Conservation (phyloP, 768 basidiomycete genomes). For the Mycena belliarum region DNA sequence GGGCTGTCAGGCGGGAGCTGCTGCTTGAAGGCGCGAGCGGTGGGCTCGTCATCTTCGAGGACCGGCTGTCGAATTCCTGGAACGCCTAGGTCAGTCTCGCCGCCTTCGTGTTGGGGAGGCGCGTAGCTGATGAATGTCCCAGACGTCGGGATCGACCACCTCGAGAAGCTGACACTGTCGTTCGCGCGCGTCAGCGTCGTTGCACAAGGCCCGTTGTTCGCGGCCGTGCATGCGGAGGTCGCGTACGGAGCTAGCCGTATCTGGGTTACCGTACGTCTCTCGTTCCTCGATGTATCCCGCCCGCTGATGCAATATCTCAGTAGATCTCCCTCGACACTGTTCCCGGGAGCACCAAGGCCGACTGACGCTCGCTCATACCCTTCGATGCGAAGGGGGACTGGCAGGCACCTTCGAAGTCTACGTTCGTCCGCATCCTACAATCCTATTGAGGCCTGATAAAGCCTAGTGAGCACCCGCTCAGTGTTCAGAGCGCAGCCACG, state of each 20-base stretch:
- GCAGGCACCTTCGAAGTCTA: conserved; percentile 93
- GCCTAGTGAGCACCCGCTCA: conserved; percentile 83
- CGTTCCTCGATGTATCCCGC: neutral
- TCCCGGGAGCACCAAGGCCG: conserved; percentile 54
- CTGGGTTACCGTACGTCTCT: conserved; percentile 58
- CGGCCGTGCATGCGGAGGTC: conserved; percentile 65
- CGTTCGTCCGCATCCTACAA: neutral
- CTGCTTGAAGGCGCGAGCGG: conserved; percentile 73
- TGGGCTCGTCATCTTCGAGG: conserved; percentile 89
- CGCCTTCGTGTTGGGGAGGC: neutral
- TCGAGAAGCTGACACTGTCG: conserved; percentile 49
- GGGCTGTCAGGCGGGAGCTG: conserved; percentile 71
- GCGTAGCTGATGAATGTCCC: neutral
- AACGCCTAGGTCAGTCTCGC: conserved; percentile 70
- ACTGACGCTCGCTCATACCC: conserved; percentile 75
- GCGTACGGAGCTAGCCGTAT: conserved; percentile 79
- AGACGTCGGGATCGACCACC: conserved; percentile 67
- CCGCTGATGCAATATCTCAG: neutral
- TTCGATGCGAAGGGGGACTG: conserved; percentile 88
- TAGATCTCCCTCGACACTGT: conserved; percentile 89
- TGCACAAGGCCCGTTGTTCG: conserved; percentile 81
- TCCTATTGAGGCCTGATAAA: neutral
- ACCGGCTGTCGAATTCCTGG: conserved; percentile 85
- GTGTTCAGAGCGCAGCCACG: conserved; percentile 82
- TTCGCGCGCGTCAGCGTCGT: conserved; percentile 71